Conservation (phyloP, 306 rosid species). For the Citrullus amarus region DNA sequence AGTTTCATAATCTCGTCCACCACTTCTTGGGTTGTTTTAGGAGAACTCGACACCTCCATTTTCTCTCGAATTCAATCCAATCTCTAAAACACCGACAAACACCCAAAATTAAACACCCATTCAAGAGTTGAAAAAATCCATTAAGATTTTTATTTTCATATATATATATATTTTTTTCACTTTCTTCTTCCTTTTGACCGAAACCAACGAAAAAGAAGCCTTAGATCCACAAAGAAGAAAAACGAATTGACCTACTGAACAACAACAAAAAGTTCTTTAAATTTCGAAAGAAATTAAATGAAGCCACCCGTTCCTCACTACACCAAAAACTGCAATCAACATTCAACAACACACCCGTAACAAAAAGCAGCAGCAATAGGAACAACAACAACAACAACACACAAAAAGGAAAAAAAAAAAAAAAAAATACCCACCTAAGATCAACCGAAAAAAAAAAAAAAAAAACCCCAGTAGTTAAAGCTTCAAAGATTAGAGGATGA, state of each 20-base stretch:
- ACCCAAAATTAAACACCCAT: slow-evolving; percentile 5
- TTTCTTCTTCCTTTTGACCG: not conserved
- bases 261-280: not conserved
- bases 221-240: slow-evolving; percentile 3
- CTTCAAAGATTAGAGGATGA: not conserved
- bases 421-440: not conserved
- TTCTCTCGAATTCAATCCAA: not conserved
- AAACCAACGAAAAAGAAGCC: not conserved
- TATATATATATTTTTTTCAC: too few species aligned
- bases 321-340: not conserved
- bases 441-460: not conserved
- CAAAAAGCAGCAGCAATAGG: not conserved
- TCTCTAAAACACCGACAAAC: not conserved
- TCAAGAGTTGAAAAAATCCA: not conserved
- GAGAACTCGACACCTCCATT: slow-evolving; percentile 31
- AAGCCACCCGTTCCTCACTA: not conserved
- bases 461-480: not conserved
- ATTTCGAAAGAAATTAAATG: not conserved
- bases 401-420: not conserved
- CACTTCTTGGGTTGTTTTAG: slow-evolving; percentile 34
- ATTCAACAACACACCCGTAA: not conserved
- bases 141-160: not conserved
- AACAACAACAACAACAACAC: not conserved
- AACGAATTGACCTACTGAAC: not conserved
- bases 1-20: slow-evolving; percentile 72